Conservation (phyloP, 2,329 filamentous ascomycete genomes). For the Periconia sp. region DNA sequence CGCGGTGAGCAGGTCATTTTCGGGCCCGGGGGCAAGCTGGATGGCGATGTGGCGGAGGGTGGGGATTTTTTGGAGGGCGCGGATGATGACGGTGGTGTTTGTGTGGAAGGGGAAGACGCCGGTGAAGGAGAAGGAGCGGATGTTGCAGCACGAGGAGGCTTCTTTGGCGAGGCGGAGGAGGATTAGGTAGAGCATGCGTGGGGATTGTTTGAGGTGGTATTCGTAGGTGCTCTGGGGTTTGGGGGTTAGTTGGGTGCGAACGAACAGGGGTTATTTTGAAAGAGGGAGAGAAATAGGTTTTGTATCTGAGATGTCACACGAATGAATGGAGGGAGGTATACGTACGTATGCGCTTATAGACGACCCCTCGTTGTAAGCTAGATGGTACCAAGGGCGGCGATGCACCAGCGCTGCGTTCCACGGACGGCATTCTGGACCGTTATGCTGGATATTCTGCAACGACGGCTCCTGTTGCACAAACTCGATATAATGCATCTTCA, state of each 20-base stretch:
- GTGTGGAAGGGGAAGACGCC: slow-evolving; percentile 68
- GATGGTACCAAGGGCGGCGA: slow-evolving; percentile 64
- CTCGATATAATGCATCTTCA: slow-evolving; percentile 62
- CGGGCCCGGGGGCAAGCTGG: slow-evolving; percentile 46
- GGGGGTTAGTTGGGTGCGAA: too few species aligned
- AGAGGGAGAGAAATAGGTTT: too few species aligned
- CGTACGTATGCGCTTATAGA: slow-evolving; percentile 65
- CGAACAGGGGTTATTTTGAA: too few species aligned
- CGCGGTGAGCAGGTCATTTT: slow-evolving; percentile 43
- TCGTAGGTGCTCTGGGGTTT: slow-evolving; percentile 59
- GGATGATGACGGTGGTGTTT: slow-evolving; percentile 51
- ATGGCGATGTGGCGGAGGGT: slow-evolving; percentile 40
- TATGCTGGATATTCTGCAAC: slow-evolving; percentile 5
- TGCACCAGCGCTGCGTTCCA: slow-evolving; percentile 52
- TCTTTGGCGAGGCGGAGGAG: slow-evolving; percentile 32
- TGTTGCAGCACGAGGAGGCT: slow-evolving; percentile 27
- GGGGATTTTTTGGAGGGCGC: slow-evolving; percentile 27
- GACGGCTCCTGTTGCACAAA: slow-evolving; percentile 30
- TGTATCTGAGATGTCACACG: too few species aligned
- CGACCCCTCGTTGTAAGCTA: slow-evolving; percentile 74
- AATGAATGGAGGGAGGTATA: too few species aligned
- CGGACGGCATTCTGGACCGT: slow-evolving; percentile 14
- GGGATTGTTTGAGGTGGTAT: slow-evolving; percentile 67
- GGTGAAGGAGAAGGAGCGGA: slow-evolving; percentile 59
- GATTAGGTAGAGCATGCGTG: slow-evolving; percentile 61